Evolutionary conservation across 1,284 basidiomycete genomes (phyloP).

Genomic region (Malassezia arunalokei): DNA sequence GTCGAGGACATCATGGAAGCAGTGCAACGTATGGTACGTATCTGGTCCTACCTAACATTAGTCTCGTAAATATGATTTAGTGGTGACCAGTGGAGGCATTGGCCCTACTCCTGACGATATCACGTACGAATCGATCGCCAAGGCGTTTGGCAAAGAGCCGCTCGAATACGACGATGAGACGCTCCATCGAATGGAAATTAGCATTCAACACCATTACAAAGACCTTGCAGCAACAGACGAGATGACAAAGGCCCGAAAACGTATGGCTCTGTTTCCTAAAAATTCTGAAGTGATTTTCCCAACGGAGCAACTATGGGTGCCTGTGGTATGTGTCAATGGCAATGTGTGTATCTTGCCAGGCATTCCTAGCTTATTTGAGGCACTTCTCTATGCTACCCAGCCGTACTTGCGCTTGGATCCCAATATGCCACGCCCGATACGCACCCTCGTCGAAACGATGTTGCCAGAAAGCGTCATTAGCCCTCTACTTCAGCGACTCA

Average conservation of each 20-base stretch:
- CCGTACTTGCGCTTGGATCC: slow-evolving; percentile 50
- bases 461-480: slow-evolving; percentile 55
- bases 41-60: not conserved
- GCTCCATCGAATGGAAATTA: slow-evolving; percentile 57
- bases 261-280: slow-evolving; percentile 39
- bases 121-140: slow-evolving; percentile 73
- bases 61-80: slow-evolving; percentile 7
- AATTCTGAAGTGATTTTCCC: slow-evolving; percentile 35
- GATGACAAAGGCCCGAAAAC: slow-evolving; percentile 31
- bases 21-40: not conserved
- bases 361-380: slow-evolving; percentile 72
- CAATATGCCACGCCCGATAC: slow-evolving; percentile 22
- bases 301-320: slow-evolving; percentile 58
- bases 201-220: slow-evolving; percentile 54
- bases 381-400: slow-evolving; percentile 49
- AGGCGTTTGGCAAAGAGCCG: slow-evolving; percentile 57
- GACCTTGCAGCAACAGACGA: slow-evolving; percentile 50
- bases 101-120: slow-evolving; percentile 51
- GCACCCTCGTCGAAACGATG: slow-evolving; percentile 48
- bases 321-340: slow-evolving; percentile 66
- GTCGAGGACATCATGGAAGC: slow-evolving; percentile 58
- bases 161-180: slow-evolving; percentile 71
- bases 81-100: slow-evolving; percentile 17
- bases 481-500: slow-evolving; percentile 56
- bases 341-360: slow-evolving; percentile 81